A percentile compares a stretch with the other conserved stretches of the same genome.
Evolutionary conservation across 1,284 basidiomycete genomes (phyloP).

Genomic region (Flammula alnicola): DNA sequence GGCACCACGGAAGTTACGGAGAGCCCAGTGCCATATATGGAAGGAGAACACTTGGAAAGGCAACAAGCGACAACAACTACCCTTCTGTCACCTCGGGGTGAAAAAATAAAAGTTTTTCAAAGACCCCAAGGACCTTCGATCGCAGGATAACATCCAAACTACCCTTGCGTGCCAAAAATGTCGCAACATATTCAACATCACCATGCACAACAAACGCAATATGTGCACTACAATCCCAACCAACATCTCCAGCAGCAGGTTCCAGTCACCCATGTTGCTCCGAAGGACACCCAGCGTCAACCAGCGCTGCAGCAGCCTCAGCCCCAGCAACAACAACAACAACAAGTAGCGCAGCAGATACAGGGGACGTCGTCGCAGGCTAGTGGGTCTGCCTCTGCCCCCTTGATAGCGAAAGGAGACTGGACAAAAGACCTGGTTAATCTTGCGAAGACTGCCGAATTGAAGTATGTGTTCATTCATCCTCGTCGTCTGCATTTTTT

Average conservation of each 20-base stretch:
- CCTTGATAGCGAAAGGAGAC: slow-evolving; percentile 74
- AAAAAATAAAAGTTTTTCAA: slow-evolving; percentile 14
- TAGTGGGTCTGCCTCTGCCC: slow-evolving; percentile 25
- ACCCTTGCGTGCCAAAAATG: slow-evolving; percentile 34
- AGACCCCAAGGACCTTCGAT: slow-evolving; percentile 33
- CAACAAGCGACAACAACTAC: slow-evolving; percentile 8
- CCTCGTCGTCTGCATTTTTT: no score
- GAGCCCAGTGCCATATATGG: no score
- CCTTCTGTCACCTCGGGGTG: slow-evolving; percentile 22
- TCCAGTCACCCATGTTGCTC: slow-evolving; percentile 23
- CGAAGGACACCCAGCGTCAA: slow-evolving; percentile 23
- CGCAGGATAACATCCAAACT: slow-evolving; percentile 23
- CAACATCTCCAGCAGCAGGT: slow-evolving; percentile 25
- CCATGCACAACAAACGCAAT: slow-evolving; percentile 39
- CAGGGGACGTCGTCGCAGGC: slow-evolving; percentile 19
- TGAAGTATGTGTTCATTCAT: slow-evolving; percentile 24
- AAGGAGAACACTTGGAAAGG: no score
- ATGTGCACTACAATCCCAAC: slow-evolving; percentile 44
- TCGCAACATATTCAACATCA: slow-evolving; percentile 46
- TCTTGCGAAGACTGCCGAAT: slow-evolving; percentile 71
- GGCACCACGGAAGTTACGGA: no score
- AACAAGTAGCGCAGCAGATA: slow-evolving; percentile 28
- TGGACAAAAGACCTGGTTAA: slow-evolving; percentile 85
- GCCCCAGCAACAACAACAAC: slow-evolving; percentile 23
- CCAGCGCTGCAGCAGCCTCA: slow-evolving; percentile 17